Evolutionary conservation across 257 asterid species (phyloP), one percentile per base, ranked within the genome.

Genomic region (Petrea volubilis): DNA sequence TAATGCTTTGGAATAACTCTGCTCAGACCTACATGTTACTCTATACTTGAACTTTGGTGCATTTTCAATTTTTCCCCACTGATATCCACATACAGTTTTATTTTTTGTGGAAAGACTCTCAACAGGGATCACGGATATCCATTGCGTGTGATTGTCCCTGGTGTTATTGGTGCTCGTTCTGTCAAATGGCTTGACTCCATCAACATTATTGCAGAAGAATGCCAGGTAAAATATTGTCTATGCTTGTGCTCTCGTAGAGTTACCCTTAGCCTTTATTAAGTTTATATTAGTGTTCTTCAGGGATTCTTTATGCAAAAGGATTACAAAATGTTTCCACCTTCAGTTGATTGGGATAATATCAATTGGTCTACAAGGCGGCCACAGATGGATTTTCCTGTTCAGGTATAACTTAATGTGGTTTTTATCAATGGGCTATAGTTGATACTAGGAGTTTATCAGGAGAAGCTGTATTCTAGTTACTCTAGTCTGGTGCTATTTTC

Each of bases 121-220:
- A 90, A 88, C 84, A 87, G 99, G 89, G 99, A 95, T 85, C 99
- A 95, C 72, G 99, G 98, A 63, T 95, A 85, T 80, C 99, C 99
- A 0, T 68, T 95, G 83, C 98, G 99, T 31, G 98, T 90, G 75
- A 83, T 94, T 78, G 99, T 94, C 70, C 98, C 99, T 47, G 99
- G 99, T 78, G 97, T 94, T 70, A 92, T 95, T 58, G 99, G 99
- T 80, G 99, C 98, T 68, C 97, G 99, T 47, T 95, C 99, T 46
- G 98, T 94, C 68, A 95, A 95, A 77, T 95, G 99, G 99, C 92
- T 95, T 18, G 97, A 95, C 66, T 88, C 88, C 71, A 92, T 95
- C 77, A 90, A 85, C 79, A 83, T 95, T 73, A 73, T 82, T 74
- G 92, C 87, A 33, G 85, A 88, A 66, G 99, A 91, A 84, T 91